Evolutionary conservation across 495 filamentous ascomycete species (phyloP).

Genomic region (Aspergillus egyptiacus): DNA sequence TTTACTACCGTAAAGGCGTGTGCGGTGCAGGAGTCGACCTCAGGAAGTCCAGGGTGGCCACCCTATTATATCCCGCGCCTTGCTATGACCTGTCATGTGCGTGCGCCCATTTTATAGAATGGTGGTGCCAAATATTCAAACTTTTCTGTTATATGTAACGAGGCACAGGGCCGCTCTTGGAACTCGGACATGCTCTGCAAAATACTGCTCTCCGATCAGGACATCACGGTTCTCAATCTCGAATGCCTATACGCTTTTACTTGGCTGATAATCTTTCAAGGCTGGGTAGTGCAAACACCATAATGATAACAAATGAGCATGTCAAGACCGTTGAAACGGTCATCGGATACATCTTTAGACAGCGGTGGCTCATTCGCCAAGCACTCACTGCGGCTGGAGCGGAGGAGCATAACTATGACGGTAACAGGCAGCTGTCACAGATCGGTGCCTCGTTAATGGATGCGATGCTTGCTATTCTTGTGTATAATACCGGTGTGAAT

Average conservation of each 20-base stretch:
- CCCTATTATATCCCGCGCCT: not conserved
- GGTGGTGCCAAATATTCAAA: no score
- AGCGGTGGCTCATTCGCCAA: not conserved
- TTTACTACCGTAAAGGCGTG: not conserved
- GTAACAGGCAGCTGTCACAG: slow-evolving; percentile 2
- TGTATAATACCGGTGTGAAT: not conserved
- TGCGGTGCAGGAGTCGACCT: not conserved
- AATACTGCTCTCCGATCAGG: not conserved
- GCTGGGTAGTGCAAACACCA: not conserved
- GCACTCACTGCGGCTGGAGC: not conserved
- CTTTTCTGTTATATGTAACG: no score
- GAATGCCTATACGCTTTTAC: not conserved
- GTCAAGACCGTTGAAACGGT: not conserved
- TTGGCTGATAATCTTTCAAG: not conserved
- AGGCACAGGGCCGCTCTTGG: no score
- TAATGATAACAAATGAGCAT: not conserved
- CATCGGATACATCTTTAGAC: not conserved
- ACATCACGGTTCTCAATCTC: not conserved
- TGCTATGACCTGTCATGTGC: no score
- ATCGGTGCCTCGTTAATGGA: not conserved
- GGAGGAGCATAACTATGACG: slow-evolving; percentile 3
- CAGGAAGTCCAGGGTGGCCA: no score
- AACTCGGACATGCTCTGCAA: no score
- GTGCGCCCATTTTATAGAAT: no score
- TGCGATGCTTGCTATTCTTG: not conserved